Evolutionary conservation across 345 rosid genomes (phyloP).

Genomic region (Iberis pinnata): DNA sequence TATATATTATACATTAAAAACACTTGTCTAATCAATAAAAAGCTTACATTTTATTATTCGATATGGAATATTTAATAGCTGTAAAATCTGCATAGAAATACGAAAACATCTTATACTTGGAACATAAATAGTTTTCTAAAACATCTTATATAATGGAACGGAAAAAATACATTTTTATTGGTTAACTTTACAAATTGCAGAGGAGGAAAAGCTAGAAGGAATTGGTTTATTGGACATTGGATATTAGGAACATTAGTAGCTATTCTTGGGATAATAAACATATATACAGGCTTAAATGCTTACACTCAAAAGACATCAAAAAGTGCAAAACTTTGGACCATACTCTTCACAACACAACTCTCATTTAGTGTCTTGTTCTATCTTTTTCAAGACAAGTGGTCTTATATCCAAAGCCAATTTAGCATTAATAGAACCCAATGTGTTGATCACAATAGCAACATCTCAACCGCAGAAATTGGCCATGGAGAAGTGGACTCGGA

Average conservation of each 20-base stretch:
- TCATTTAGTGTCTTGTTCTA: constrained; percentile 55
- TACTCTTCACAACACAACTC: constrained; percentile 69
- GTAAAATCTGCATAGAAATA: too few species aligned
- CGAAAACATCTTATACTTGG: too few species aligned
- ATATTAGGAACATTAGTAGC: constrained; percentile 53
- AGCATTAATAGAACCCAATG: neutral
- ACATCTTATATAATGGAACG: too few species aligned
- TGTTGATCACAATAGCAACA: constrained; percentile 29
- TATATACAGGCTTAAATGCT: constrained; percentile 76
- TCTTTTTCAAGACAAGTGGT: constrained; percentile 82
- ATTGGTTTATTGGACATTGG: constrained; percentile 82
- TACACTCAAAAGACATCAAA: constrained; percentile 51
- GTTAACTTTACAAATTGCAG: too few species aligned
- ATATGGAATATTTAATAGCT: too few species aligned
- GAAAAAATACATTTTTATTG: too few species aligned
- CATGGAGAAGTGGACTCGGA: constrained; percentile 18
- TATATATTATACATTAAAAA: too few species aligned
- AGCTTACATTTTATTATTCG: too few species aligned
- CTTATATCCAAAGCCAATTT: constrained; percentile 25
- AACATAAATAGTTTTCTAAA: too few species aligned
- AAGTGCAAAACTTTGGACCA: constrained; percentile 44
- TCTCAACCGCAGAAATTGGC: constrained; percentile 24
- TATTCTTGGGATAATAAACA: constrained; percentile 60
- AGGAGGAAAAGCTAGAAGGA: constrained; percentile 53
- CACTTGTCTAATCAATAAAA: too few species aligned